Conservation (phyloP, 805 yeast genomes). For the Metschnikowia peoriensis region DNA sequence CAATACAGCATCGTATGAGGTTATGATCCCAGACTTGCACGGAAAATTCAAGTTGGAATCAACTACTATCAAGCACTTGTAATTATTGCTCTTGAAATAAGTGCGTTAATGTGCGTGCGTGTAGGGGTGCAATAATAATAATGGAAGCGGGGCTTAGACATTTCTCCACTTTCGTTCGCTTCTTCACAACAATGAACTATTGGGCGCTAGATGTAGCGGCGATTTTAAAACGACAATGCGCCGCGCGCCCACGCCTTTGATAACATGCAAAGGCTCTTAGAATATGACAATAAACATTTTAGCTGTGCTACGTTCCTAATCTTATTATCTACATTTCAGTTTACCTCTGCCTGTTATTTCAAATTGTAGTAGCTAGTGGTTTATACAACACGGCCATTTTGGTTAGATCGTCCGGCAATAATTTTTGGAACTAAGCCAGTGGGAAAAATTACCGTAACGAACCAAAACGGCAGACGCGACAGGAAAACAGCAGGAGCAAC, state of each 20-base stretch:
- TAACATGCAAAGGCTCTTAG: neutral
- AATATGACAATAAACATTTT: neutral
- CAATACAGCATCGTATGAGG: constrained; percentile 61
- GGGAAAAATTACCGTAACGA: no score
- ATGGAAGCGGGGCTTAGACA: neutral
- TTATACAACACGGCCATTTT: no score
- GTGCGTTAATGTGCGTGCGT: neutral
- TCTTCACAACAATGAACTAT: neutral
- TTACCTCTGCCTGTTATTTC: neutral
- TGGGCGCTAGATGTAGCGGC: neutral
- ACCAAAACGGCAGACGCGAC: no score
- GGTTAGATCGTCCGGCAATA: no score
- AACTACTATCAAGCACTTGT: constrained; percentile 32
- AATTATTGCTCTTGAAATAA: neutral
- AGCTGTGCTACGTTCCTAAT: neutral
- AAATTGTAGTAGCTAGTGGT: no score
- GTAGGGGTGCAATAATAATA: neutral
- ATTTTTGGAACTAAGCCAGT: no score
- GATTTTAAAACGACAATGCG: neutral
- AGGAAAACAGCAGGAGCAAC: neutral
- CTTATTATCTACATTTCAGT: neutral
- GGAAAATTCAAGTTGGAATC: constrained; percentile 32
- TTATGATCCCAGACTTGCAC: constrained; percentile 62
- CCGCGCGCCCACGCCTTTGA: neutral
- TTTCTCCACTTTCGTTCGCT: neutral